Percentiles rank a stretch among this genome's conserved stretches.
These are phyloP conservation scores for Schrenkiella parvula DNA, from an alignment of 345 rosid species.

Conservation along the genomic window DNA sequence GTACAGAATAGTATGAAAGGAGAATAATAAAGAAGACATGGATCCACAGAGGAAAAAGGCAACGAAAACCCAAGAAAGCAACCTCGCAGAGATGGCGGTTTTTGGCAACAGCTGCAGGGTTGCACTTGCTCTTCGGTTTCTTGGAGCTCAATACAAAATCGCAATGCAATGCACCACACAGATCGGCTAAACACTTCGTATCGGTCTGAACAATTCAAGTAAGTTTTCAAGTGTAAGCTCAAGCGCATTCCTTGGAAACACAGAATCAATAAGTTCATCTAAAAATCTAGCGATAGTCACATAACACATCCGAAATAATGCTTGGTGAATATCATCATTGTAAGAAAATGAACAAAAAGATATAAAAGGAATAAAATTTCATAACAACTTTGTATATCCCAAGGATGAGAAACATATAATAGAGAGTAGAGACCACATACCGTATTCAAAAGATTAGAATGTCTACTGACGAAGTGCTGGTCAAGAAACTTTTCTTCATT, in stretches of 20 bases:
- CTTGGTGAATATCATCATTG: too few species aligned
- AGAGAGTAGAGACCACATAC: too few species aligned
- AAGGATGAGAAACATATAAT: too few species aligned
- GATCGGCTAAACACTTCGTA: conserved; percentile 84
- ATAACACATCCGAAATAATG: neutral
- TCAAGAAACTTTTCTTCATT: conserved; percentile 78
- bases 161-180: conserved; percentile 96
- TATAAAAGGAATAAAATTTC: too few species aligned
- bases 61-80: conserved; percentile 3
- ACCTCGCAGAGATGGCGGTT: conserved; percentile 96
- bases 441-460: conserved; percentile 68
- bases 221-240: neutral
- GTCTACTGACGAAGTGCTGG: conserved; percentile 77
- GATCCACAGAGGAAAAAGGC: neutral
- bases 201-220: conserved; percentile 46
- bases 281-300: neutral
- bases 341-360: too few species aligned
- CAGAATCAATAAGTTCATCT: neutral
- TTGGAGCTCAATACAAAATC: conserved; percentile 63
- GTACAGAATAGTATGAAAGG: neutral
- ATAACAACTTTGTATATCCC: too few species aligned
- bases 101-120: conserved; percentile 79
- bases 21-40: neutral
- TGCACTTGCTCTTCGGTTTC: conserved; percentile 66
- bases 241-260: neutral